Base-by-base conservation (phyloP, 768 basidiomycete genomes). In the Collybia sp. region DNA sequence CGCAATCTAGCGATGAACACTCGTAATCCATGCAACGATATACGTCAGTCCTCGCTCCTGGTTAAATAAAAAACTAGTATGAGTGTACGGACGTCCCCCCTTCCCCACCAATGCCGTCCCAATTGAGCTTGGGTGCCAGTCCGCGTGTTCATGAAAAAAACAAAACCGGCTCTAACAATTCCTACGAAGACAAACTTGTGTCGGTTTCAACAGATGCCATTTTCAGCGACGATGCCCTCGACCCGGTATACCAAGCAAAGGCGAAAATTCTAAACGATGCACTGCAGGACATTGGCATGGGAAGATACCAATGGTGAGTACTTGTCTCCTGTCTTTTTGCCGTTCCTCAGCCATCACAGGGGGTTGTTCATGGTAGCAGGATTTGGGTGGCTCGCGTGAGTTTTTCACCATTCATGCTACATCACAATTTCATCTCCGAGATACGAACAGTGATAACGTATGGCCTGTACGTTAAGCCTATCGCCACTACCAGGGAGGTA, bases 371-470 rank as follows among this genome's bases (percentile, higher is more conserved):
- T 78, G 43, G 81, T 85, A 20, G 74, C 83, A 13, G 85, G 83
- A 1, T 85, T 88, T 62, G 85, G 85, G 43, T 87, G 83, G 84
- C 73, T 86, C 48, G 78, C 82, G 83, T 85, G 59, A 61, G 82
- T 70, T 44, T 16, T 43, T n/a, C n/a, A 15, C 40, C 4, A 34
- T 37, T 36, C 6, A 46, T 30, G 12, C 19, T 13, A 11, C 10
- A 30, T 15, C 10, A 39, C 11, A 10, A 37, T 42, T 34, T 41
- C 12, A 33, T 40, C n/a, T 45, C 38, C 15, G 37, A 36, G 31
- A 31, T 32, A 12, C 25, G 1, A n/a, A 5, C 56, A 82, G 84
- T 13, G 84, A 86, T 55, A 85, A 81, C 53, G 72, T 84, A 19
- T 87, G 85, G 85, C 83, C 83, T 15, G 83, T 86, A 53, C 48